Evolutionary conservation across 306 rosid genomes (phyloP), one percentile per base, ranked within the genome.

Genomic region (Cercis canadensis): DNA sequence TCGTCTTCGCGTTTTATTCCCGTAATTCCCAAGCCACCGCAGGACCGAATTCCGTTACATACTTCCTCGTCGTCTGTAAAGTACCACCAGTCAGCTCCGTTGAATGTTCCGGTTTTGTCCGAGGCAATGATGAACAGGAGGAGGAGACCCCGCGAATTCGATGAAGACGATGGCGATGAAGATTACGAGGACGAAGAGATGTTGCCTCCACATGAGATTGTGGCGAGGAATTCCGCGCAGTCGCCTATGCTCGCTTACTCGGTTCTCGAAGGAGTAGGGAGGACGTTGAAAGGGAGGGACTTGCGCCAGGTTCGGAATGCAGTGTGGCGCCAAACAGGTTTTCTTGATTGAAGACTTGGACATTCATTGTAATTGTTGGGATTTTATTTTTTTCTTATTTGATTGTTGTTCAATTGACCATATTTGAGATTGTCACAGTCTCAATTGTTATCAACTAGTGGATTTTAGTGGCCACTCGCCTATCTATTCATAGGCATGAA

Each of bases 151-250:
- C 61, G 21, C 36, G 84, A 83, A 17, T 43, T 78, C 41, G 83
- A 72, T 1, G 89, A 69, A 7, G 74, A 57, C 0, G 76, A 54
- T 5, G 90, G 40, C 2, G 81, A 55, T 5, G 76, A 65, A 1
- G 75, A 55, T 0, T 76, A 58, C 8, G 80, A 33, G 13, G 88
- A 74, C 17, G 78, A 82, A 5, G 92, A 87, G 79, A 80, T 84
- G 78, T 77, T 92, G 67, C 96, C 98, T 10, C 98, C 98, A 21
- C 96, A 89, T 51, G 91, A 86, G 85, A 80, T 80, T 32, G 89
- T 89, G 9, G 87, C 87, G 0, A 82, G 85, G 37, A 85, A 82
- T 17, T 62, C 64, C 45, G 73, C 84, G 18, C 84, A 66, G n/a
- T 72, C 88, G 45, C 86, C 94, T 12, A 41, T 65, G 85, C 73